Base-by-base conservation (phyloP, 768 basidiomycete genomes). In the Polyporus arcularius region DNA sequence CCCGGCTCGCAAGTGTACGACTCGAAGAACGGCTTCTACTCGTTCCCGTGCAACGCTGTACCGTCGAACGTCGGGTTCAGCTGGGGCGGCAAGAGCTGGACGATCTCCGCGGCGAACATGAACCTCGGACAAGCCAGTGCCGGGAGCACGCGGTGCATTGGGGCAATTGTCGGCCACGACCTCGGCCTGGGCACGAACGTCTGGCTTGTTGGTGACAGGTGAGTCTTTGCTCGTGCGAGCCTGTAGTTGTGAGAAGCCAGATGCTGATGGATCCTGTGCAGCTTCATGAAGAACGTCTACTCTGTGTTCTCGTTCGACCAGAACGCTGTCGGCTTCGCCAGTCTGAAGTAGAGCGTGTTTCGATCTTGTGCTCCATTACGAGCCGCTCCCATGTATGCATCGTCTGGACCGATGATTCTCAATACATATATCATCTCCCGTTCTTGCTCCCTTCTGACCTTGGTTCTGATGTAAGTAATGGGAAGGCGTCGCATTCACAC, bases 11-110 rank as follows among this genome's bases (percentile, higher is more conserved):
- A 35, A 6, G 61, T 69, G 15, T 69, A 63, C 62, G 69, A 71
- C 65, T 64, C 67, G 8, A 15, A 10, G 14, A 41, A 70, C 26
- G 71, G 70, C 26, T 68, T 66, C 62, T 72, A 71, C 63, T 66
- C 63, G 38, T 72, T 57, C 68, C 69, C 70, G 4, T 72, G 71
- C 67, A 40, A 58, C 64, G 6, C 35, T 3, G 52, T 69, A n/a
- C 45, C 59, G 35, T 66, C 65, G 7, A 54, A 61, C 12, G 59
- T 72, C 45, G 61, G 68, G 26, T 71, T 71, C 64, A 66, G 48
- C 58, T 71, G 70, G 70, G 71, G 69, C 55, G 71, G 71, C 53
- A 69, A 70, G 64, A 57, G 60, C 4, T 79, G 74, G 70, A 38
- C 62, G 1, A 70, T 80, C 66, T 55, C 65, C 38, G 26, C 68